Conservation (phyloP, 2,329 filamentous ascomycete genomes). For the Aspergillus costaricaensis region DNA sequence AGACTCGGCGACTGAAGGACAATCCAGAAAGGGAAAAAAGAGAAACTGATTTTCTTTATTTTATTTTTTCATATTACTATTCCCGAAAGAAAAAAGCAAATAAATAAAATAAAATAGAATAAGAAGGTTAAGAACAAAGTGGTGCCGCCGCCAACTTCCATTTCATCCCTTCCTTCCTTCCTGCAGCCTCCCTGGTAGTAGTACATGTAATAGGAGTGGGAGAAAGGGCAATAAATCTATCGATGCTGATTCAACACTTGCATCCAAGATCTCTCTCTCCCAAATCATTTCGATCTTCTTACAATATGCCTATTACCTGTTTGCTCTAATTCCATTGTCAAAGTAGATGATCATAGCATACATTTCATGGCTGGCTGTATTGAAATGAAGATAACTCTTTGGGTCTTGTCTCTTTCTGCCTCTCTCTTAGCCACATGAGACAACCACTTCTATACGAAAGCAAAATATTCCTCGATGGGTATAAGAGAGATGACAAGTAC, state of each 20-base stretch:
- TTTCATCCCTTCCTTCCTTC: background rate
- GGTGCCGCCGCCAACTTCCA: background rate
- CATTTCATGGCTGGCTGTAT: background rate
- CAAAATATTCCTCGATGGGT: background rate
- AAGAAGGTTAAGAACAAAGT: constrained; percentile 3
- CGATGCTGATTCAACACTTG: background rate
- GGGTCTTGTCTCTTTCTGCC: background rate
- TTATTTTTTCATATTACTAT: too few species aligned
- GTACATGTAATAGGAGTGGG: background rate
- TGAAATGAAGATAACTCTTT: background rate
- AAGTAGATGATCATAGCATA: background rate
- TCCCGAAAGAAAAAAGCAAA: background rate
- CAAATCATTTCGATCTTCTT: background rate
- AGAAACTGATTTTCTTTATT: too few species aligned
- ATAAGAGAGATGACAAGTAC: background rate
- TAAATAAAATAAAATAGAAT: background rate
- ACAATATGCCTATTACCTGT: background rate
- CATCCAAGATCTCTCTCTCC: background rate
- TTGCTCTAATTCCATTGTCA: background rate
- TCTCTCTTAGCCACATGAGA: background rate
- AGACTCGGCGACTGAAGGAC: background rate
- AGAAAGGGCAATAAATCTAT: background rate
- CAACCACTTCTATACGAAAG: background rate
- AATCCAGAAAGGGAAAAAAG: background rate
- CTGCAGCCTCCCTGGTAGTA: background rate